A percentile compares a stretch with the other conserved stretches of the same genome.
phyloP scores from a whole-genome alignment of 164 flowering plant species.

The Vitis riparia region DNA sequence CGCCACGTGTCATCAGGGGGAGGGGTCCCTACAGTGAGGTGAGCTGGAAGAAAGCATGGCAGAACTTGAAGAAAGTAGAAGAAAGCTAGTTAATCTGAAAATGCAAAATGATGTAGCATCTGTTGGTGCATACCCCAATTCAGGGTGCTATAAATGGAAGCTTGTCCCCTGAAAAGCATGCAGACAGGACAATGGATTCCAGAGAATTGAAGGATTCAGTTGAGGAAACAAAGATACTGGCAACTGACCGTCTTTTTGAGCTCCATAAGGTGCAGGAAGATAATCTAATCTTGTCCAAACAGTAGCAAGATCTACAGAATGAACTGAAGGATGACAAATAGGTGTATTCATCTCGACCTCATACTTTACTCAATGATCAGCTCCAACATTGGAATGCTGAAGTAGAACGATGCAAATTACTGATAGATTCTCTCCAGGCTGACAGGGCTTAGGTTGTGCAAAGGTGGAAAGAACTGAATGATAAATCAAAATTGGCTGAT shows the following conservation, averaged over 20 bases:
- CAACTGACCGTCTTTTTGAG: slow-evolving; percentile 75
- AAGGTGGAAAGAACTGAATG: slow-evolving; percentile 77
- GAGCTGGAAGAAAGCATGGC: slow-evolving; percentile 89
- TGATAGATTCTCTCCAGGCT: slow-evolving; percentile 75
- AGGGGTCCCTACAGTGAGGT: slow-evolving; percentile 33
- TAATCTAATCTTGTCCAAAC: slow-evolving; percentile 35
- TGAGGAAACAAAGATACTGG: slow-evolving; percentile 83
- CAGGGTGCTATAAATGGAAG: slow-evolving; percentile 58
- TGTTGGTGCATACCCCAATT: slow-evolving; percentile 43
- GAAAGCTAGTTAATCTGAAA: slow-evolving; percentile 73
- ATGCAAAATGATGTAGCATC: slow-evolving; percentile 74
- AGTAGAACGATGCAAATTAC: slow-evolving; percentile 57
- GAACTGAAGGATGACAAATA: slow-evolving; percentile 78
- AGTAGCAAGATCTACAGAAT: slow-evolving; percentile 34
- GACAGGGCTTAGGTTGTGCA: slow-evolving; percentile 63
- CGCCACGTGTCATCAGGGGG: no score
- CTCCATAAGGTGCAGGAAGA: slow-evolving; percentile 75
- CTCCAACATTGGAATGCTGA: slow-evolving; percentile 81
- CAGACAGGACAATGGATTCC: slow-evolving; percentile 54
- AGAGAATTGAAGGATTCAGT: slow-evolving; percentile 73
- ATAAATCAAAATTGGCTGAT: slow-evolving; percentile 19
- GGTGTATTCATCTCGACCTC: slow-evolving; percentile 65
- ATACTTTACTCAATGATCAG: slow-evolving; percentile 68
- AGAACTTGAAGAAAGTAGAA: slow-evolving; percentile 91
- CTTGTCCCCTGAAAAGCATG: slow-evolving; percentile 64